Conservation (phyloP, 306 rosid genomes). For the Sicyos baderoa region DNA sequence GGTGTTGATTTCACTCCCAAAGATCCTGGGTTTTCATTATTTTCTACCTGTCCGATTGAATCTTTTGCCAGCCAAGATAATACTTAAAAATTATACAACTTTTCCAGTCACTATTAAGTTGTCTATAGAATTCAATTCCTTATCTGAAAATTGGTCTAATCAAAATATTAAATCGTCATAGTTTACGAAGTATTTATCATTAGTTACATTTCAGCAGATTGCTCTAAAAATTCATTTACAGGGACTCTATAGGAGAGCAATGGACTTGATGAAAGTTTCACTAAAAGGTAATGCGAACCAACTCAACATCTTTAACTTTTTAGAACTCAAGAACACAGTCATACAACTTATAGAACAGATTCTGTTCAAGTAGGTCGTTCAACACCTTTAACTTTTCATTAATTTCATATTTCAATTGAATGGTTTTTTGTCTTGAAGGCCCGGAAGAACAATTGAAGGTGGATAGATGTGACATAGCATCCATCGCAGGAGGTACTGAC, state of each 20-base stretch:
- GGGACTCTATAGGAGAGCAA: conserved; percentile 79
- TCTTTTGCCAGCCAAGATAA: not conserved
- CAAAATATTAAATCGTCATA: not conserved
- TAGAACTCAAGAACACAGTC: too few relatives aligned
- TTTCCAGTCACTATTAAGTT: not conserved
- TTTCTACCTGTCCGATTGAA: not conserved
- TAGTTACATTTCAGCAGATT: not conserved
- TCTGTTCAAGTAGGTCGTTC: too few relatives aligned
- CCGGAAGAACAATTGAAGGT: conserved; percentile 39
- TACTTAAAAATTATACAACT: not conserved
- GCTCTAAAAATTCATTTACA: conserved; percentile 28
- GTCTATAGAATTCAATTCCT: not conserved
- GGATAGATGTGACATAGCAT: conserved; percentile 48
- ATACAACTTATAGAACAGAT: too few relatives aligned
- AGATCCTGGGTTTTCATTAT: not conserved
- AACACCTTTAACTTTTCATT: not conserved
- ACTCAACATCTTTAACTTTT: conserved; percentile 1
- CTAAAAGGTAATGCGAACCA: conserved; percentile 34
- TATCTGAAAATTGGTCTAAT: not conserved
- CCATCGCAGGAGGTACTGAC: conserved; percentile 70
- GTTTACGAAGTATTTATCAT: not conserved
- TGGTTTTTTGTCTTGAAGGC: conserved; percentile 10
- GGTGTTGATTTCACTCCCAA: conserved; percentile 1
- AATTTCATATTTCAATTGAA: not conserved
- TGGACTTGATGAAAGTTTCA: conserved; percentile 72